A percentile compares a stretch with the other conserved stretches of the same genome.
Evolutionary conservation across 2,329 filamentous ascomycete genomes (phyloP).

Genomic region (Fonsecaea erecta): DNA sequence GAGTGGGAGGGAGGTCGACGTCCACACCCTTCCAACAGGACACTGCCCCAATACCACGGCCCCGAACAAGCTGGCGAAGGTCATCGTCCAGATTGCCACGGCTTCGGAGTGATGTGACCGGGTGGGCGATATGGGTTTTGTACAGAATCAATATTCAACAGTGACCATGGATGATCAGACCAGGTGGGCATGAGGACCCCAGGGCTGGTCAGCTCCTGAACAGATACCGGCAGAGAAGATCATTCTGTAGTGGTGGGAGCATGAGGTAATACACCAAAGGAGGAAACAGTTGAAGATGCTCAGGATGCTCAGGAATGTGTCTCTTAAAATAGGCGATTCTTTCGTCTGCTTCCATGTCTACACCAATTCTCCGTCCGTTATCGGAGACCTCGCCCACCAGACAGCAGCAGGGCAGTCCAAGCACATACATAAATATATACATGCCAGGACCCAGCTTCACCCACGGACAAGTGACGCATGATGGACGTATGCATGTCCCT

Average conservation of each 20-base stretch:
- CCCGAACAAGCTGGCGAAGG: not conserved
- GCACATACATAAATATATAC: not conserved
- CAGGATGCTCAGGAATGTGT: no score
- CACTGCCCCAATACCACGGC: constrained; percentile 13
- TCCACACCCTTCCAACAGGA: constrained; percentile 10
- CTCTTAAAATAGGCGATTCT: not conserved
- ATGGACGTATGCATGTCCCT: no score
- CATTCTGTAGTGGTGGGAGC: not conserved
- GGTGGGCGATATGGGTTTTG: no score
- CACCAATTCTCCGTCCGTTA: not conserved
- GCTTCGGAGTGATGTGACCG: constrained; percentile 1
- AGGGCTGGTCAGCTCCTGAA: no score
- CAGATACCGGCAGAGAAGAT: no score
- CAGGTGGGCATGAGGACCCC: no score
- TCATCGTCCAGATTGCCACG: constrained; percentile 14
- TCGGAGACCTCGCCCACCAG: not conserved
- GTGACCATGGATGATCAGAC: no score
- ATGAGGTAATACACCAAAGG: no score
- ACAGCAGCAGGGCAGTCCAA: not conserved
- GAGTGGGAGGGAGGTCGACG: constrained; percentile 10
- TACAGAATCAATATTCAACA: no score
- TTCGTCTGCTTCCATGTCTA: not conserved
- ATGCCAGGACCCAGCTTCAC: not conserved
- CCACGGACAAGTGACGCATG: not conserved
- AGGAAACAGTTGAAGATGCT: not conserved